These are phyloP conservation scores for Thymus mandschuricus DNA, from an alignment of 257 asterid genomes.

Conservation along the genomic window DNA sequence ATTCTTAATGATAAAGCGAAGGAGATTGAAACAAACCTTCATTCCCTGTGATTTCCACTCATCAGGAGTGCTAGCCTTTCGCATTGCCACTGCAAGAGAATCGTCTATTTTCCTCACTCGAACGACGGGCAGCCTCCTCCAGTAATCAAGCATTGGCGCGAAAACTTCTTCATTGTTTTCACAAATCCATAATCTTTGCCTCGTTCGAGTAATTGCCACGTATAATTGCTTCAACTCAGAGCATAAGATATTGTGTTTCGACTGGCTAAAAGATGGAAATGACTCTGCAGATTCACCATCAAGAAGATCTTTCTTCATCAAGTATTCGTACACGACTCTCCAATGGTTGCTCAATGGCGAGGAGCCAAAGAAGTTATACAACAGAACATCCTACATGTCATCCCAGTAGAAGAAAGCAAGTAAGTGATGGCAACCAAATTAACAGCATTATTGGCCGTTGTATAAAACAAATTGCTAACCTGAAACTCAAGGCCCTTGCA, in stretches of 20 bases:
- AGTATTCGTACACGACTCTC: conserved; percentile 64
- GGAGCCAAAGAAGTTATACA: conserved; percentile 69
- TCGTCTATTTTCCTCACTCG: conserved; percentile 51
- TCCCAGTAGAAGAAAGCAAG: not conserved
- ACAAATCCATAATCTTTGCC: conserved; percentile 70
- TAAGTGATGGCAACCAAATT: too few relatives aligned
- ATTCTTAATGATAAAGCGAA: not conserved
- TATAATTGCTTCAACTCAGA: conserved; percentile 66
- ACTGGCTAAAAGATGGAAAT: conserved; percentile 50
- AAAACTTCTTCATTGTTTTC: conserved; percentile 52
- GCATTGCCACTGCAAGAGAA: conserved; percentile 68
- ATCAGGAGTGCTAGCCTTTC: conserved; percentile 55
- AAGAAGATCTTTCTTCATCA: conserved; percentile 43
- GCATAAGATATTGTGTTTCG: conserved; percentile 57
- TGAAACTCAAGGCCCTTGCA: conserved; percentile 81
- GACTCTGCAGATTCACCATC: conserved; percentile 31
- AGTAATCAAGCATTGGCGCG: conserved; percentile 65
- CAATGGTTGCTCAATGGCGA: conserved; percentile 61
- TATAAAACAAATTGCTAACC: conserved; percentile 33
- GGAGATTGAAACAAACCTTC: conserved; percentile 43
- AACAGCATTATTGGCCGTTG: not conserved
- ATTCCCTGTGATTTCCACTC: conserved; percentile 71
- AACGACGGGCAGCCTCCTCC: conserved; percentile 57
- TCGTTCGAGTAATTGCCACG: conserved; percentile 68
- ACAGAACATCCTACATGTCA: conserved; percentile 55